Evolutionary conservation across 2,329 filamentous ascomycete species (phyloP), one percentile per base, ranked within the genome.

Genomic region (Pestalotiopsis sp.): DNA sequence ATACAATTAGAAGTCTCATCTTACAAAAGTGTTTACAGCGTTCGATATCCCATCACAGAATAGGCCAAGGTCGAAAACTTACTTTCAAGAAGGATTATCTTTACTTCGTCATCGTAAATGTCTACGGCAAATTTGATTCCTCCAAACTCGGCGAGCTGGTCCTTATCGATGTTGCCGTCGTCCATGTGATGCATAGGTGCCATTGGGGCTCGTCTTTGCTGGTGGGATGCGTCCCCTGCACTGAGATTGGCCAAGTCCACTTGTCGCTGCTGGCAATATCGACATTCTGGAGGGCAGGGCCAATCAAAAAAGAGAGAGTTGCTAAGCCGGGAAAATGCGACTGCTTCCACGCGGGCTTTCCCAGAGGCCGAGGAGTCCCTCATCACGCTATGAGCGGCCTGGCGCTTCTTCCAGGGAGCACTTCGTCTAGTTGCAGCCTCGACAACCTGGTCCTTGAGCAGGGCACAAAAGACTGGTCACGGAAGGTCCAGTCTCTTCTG

Each of bases 181-280:
- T 68, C 27, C 11, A 74, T 67, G 4, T n/a, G 36, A n/a, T 74
- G 69, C 74, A 77, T 76, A 17, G 74, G 70, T 5, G 75, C 74
- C 0, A 75, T 74, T 11, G 71, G 70, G 9, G 72, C 73, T 17
- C 68, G 72, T 36, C 73, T 70, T 36, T 2, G 31, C 7, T 2
- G 6, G 1, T 36, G 31, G 6, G 31, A 36, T 17, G 63, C 66
- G 9, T 52, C 61, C 4, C 61, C 56, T 1, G 52, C 67, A 36
- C 63, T 57, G 9, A 56, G 57, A 6, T 71, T 68, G 5, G 2
- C 25, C 14, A 62, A 14, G 12, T 38, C 61, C n/a, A 17, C 14
- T 66, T 17, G 57, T 66, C 65, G 45, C 59, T 68, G n/a, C 66
- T 68, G 27, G 60, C 75, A 77, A 60, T 77, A 77, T 4, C 74